Conservation (phyloP, 805 yeast genomes). For the Cyberlindnera americana region DNA sequence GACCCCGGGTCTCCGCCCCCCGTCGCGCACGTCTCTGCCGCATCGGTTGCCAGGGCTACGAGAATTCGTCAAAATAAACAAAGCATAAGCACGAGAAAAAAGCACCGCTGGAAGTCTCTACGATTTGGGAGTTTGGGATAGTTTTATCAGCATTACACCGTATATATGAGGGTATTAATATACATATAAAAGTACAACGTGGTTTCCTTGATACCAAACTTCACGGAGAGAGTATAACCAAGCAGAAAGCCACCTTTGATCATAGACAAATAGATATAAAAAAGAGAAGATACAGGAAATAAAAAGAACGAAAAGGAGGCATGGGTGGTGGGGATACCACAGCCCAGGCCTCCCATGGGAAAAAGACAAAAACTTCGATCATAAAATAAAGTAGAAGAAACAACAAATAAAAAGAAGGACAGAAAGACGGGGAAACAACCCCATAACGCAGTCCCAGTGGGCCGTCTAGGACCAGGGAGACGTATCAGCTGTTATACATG, state of each 20-base stretch:
- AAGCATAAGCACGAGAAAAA: no score
- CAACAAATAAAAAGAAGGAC: slow-evolving; percentile 1
- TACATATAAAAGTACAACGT: slow-evolving; percentile 14
- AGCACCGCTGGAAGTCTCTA: no score
- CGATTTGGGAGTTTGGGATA: no score
- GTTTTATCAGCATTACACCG: slow-evolving; percentile 1
- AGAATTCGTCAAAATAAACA: no score
- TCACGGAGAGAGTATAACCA: no score
- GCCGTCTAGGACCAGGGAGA: no score
- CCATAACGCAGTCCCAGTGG: slow-evolving; percentile 4
- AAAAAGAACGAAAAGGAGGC: no score
- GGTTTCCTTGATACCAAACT: background rate
- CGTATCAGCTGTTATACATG: no score
- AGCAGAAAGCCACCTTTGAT: slow-evolving; percentile 2
- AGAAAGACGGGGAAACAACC: background rate
- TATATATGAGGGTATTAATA: slow-evolving; percentile 4
- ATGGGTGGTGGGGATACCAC: no score
- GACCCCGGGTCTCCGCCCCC: slow-evolving; percentile 5
- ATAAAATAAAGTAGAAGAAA: background rate
- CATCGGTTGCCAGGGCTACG: no score
- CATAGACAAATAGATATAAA: slow-evolving; percentile 5
- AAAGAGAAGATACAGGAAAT: background rate
- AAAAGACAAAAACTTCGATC: background rate
- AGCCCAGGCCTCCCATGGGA: background rate
- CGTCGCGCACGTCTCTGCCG: no score